Base-by-base conservation (phyloP, 345 rosid species). In the Mallotus nudiflorus region DNA sequence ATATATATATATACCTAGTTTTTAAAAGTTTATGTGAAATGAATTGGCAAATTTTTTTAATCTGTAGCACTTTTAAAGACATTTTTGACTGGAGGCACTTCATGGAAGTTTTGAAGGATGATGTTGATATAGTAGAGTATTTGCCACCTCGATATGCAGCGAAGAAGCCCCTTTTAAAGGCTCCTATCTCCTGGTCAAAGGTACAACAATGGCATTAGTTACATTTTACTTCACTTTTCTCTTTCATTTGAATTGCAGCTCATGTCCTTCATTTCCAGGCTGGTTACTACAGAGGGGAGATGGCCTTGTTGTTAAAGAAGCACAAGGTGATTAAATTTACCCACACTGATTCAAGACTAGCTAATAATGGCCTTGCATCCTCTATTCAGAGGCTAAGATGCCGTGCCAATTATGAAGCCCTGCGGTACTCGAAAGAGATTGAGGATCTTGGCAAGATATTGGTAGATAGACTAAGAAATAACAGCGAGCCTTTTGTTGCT, bases 131-230 rank as follows among this genome's bases (percentile, higher is more conserved):
- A 61, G 84, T 91, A 0, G 98, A 92, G 83, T 92, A 91, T 77
- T 73, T 92, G 68, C 98, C 99, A 11, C 71, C 81, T 5, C 69
- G 70, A 24, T 86, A 76, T 49, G 81, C 88, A 13, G 66, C 71
- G 24, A 78, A 73, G 79, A 87, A 86, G 75, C 96, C 97, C 49
- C 85, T 85, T 46, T 55, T 79, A 51, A 96, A 86, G 83, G 97
- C 98, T 54, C 99, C 99, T 37, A 79, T 96, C 73, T 96, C 99
- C n/a, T 96, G 99, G 99, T 96, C 99, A 0, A 96, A 88, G 99
- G 99, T 95, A 59, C 40, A 6, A 27, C 28, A 33, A 33, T 33
- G 37, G 46, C 4, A 42, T 42, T 42, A 9, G 46, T 42, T 33
- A 2, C 37, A 6, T 33, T 33, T 33, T 33, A 42, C 46, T 42